phyloP scores from a whole-genome alignment of 805 yeast genomes.

The Starmerella apis region DNA sequence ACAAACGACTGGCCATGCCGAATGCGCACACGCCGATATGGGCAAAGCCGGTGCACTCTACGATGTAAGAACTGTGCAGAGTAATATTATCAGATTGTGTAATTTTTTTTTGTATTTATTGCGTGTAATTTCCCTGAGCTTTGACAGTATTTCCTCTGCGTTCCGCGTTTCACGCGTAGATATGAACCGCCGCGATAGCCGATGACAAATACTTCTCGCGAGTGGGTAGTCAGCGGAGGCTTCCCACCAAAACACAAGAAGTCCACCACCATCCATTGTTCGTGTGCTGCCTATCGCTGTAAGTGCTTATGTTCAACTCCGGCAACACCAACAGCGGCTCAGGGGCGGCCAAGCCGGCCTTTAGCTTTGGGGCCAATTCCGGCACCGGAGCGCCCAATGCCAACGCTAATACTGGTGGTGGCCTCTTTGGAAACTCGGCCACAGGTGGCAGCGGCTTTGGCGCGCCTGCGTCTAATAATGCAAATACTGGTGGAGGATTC shows the following conservation, averaged over 20 bases:
- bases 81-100: no score
- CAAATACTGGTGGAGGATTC: not conserved
- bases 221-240: conserved; percentile 1
- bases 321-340: conserved; percentile 8
- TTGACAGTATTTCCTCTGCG: no score
- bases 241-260: conserved; percentile 3
- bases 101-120: no score
- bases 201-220: not conserved
- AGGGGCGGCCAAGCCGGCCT: not conserved
- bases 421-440: conserved; percentile 5
- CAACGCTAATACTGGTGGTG: not conserved
- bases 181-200: no score
- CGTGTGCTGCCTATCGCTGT: not conserved
- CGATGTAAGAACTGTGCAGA: no score
- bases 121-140: no score
- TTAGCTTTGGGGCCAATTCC: not conserved
- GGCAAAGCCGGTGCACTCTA: no score
- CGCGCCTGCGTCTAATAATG: not conserved
- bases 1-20: no score
- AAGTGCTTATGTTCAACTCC: conserved; percentile 5
- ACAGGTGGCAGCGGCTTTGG: not conserved
- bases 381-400: conserved; percentile 5
- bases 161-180: not conserved
- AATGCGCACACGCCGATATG: no score
- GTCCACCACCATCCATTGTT: not conserved